Evolutionary conservation across 805 yeast genomes (phyloP).

Genomic region (Ogataea trehaloabstinens): DNA sequence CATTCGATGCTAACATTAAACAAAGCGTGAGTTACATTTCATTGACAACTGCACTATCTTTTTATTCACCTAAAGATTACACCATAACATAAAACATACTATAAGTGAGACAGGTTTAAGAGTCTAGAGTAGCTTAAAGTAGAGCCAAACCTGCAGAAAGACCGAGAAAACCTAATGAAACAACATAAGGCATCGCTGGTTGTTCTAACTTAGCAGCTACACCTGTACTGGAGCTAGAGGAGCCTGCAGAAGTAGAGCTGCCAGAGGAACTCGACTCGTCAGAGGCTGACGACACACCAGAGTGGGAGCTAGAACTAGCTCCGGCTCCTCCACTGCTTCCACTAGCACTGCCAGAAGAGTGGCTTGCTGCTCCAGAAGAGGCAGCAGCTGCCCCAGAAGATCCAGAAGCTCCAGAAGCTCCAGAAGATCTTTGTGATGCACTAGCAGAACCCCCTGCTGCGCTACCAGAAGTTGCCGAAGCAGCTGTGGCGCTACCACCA

Average conservation of each 20-base stretch:
- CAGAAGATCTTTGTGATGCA: conserved; percentile 6
- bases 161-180: conserved; percentile 23
- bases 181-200: conserved; percentile 13
- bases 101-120: no score
- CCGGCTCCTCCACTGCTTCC: conserved; percentile 6
- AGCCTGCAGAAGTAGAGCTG: conserved; percentile 5
- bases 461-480: conserved; percentile 13
- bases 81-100: neutral
- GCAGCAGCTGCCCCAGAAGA: conserved; percentile 7
- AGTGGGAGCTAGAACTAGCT: conserved; percentile 8
- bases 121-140: conserved; percentile 9
- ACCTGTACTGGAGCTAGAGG: conserved; percentile 13
- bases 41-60: no score
- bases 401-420: conserved; percentile 5
- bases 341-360: conserved; percentile 1
- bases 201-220: conserved; percentile 14
- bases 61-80: neutral
- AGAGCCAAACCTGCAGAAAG: conserved; percentile 25
- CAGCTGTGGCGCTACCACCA: conserved; percentile 10
- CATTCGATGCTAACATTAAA: no score
- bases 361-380: conserved; percentile 2
- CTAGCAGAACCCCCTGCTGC: conserved; percentile 12
- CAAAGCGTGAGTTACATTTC: no score
- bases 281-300: conserved; percentile 4
- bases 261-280: conserved; percentile 6